Conservation (phyloP, 2,329 filamentous ascomycete species). For the Stagonosporopsis vannaccii region DNA sequence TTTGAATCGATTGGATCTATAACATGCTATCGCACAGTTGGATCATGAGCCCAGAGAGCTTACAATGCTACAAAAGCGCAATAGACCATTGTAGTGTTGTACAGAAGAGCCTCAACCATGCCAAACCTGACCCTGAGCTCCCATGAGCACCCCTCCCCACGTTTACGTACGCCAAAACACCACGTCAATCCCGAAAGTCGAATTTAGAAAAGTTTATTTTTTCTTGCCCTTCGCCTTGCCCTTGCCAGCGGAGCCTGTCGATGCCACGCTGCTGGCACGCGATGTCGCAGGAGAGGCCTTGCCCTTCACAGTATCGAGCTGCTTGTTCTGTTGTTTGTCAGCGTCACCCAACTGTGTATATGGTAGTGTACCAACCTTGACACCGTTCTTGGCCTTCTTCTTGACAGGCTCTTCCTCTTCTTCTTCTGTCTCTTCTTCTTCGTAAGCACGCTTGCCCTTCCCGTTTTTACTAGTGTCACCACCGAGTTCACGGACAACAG, state of each 20-base stretch:
- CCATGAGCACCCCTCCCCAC: not conserved
- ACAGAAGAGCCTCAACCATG: conserved; percentile 1
- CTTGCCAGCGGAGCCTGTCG: conserved; percentile 66
- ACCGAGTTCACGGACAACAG: conserved; percentile 94
- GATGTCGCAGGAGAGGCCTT: conserved; percentile 78
- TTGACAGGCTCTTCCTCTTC: conserved; percentile 81
- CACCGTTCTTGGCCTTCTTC: conserved; percentile 90
- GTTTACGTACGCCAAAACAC: conserved; percentile 24
- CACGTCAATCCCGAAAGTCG: conserved; percentile 9
- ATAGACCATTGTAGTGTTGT: conserved; percentile 6
- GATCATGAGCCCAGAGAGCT: not conserved
- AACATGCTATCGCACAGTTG: conserved; percentile 1
- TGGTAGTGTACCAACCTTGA: conserved; percentile 70
- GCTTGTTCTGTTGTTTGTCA: conserved; percentile 76
- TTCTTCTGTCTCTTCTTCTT: conserved; percentile 83
- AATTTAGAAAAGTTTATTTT: conserved; percentile 41
- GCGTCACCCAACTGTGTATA: not conserved
- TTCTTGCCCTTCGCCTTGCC: conserved; percentile 60
- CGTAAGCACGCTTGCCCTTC: conserved; percentile 76
- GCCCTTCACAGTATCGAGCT: conserved; percentile 85
- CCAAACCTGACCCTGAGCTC: not conserved
- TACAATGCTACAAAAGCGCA: conserved; percentile 1
- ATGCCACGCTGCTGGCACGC: conserved; percentile 86
- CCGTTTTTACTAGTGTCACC: conserved; percentile 63
- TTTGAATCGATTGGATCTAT: not conserved